Base-by-base conservation (phyloP, 306 rosid genomes). In the Styphnolobium japonicum region DNA sequence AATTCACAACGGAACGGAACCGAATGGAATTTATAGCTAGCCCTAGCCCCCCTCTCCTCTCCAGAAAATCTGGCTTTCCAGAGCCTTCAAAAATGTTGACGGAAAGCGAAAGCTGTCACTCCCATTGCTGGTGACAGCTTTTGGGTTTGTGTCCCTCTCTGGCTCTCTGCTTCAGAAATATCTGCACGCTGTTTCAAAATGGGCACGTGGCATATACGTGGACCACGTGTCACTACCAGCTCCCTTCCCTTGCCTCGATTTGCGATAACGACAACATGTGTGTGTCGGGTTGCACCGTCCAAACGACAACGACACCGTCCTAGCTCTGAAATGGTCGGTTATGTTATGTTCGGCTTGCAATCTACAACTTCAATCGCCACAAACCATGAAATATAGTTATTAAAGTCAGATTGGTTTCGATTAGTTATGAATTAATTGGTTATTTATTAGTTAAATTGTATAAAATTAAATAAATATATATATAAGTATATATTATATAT, bases 21-120 rank as follows among this genome's bases (percentile, higher is more conserved):
- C 15, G 14, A 63, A 6, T 3, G 0, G 0, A 4, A 82, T 82
- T 85, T 87, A 79, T 79, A 78, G n/a, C n/a, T n/a, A n/a, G n/a
- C n/a, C n/a, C n/a, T n/a, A n/a, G 73, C 2, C 7, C 42, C 4
- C 16, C 1, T 15, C 64, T 0, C 10, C 16, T 14, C 16, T n/a
- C n/a, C n/a, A n/a, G n/a, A n/a, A n/a, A n/a, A n/a, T n/a, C n/a
- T 2, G n/a, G n/a, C 29, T 52, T 80, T 82, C 82, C 58, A 52
- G 82, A 78, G 76, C 56, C 78, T 83, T 78, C 79, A 69, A 33
- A 68, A 52, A 4, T 42, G 39, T 11, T 10, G 19, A 27, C 23
- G n/a, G 78, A 60, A 46, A 39, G 23, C 71, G 48, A 63, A 68
- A 16, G 37, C 80, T 66, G 27, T 27, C 39, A 56, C 23, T 36